Conservation (phyloP, 2,329 filamentous ascomycete species). For the Alternaria ventricosa region DNA sequence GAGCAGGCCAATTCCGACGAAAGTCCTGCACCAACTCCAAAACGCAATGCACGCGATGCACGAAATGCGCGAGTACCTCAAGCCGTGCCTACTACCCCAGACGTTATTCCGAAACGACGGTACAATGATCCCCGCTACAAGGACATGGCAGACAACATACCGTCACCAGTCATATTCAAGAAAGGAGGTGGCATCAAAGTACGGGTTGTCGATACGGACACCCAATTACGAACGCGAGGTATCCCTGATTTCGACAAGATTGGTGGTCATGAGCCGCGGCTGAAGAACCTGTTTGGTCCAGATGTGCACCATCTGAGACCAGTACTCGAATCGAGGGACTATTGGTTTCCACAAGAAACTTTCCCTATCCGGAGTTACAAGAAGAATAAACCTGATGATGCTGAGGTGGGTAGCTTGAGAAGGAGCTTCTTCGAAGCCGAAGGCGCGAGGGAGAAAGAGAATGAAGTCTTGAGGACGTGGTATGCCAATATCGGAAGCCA, state of each 20-base stretch:
- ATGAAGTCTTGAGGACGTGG: slow-evolving; percentile 60
- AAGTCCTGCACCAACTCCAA: slow-evolving; percentile 6
- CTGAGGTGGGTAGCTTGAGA: slow-evolving; percentile 45
- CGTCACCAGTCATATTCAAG: slow-evolving; percentile 18
- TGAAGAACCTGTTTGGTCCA: slow-evolving; percentile 60
- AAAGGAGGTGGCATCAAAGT: slow-evolving; percentile 22
- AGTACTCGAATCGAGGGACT: slow-evolving; percentile 56
- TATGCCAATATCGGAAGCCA: slow-evolving; percentile 54
- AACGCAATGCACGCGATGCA: slow-evolving; percentile 1
- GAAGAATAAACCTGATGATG: background rate
- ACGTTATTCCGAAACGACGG: background rate
- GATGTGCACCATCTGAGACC: slow-evolving; percentile 57
- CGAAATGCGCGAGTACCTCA: background rate
- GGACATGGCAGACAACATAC: slow-evolving; percentile 5
- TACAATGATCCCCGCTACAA: background rate
- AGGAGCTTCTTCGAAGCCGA: slow-evolving; percentile 53
- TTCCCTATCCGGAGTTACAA: slow-evolving; percentile 52
- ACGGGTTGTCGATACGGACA: slow-evolving; percentile 15
- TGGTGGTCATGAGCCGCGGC: slow-evolving; percentile 49
- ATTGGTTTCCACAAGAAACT: slow-evolving; percentile 59
- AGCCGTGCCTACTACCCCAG: background rate
- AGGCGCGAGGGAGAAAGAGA: slow-evolving; percentile 53
- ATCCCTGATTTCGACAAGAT: slow-evolving; percentile 38
- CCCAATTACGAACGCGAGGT: slow-evolving; percentile 32
- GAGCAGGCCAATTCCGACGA: slow-evolving; percentile 27